Conservation (phyloP, 805 yeast species). For the Ogataea pignaliae region DNA sequence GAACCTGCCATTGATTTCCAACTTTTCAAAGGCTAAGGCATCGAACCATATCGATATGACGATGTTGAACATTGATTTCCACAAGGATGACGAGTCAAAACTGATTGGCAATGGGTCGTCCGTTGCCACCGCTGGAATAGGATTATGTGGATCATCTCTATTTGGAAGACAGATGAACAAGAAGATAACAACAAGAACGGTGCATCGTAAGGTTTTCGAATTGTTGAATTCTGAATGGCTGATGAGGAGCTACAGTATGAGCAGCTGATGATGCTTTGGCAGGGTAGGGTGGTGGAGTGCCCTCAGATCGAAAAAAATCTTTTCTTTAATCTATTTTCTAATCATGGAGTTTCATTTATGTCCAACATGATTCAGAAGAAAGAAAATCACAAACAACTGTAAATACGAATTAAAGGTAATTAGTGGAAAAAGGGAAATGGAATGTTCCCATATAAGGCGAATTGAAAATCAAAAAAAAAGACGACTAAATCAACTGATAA, state of each 20-base stretch:
- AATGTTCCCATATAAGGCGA: too few species aligned
- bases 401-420: neutral
- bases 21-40: neutral
- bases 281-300: neutral
- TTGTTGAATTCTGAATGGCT: constrained; percentile 20
- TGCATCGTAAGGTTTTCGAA: constrained; percentile 31
- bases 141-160: neutral
- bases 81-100: constrained; percentile 20
- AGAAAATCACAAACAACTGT: neutral
- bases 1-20: constrained; percentile 4
- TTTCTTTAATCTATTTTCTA: too few species aligned
- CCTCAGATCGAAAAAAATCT: neutral
- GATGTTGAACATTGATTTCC: constrained; percentile 21
- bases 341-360: neutral
- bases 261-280: neutral
- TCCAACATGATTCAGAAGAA: neutral
- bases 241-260: constrained; percentile 12
- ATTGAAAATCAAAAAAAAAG: neutral
- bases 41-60: constrained; percentile 22
- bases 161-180: constrained; percentile 8
- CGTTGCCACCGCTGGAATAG: neutral
- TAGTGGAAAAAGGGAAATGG: too few species aligned
- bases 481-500: constrained; percentile 32
- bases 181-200: constrained; percentile 18
- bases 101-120: constrained; percentile 5